phyloP scores from a whole-genome alignment of 352 stramenopile genomes.

The Phytophthora melonis region DNA sequence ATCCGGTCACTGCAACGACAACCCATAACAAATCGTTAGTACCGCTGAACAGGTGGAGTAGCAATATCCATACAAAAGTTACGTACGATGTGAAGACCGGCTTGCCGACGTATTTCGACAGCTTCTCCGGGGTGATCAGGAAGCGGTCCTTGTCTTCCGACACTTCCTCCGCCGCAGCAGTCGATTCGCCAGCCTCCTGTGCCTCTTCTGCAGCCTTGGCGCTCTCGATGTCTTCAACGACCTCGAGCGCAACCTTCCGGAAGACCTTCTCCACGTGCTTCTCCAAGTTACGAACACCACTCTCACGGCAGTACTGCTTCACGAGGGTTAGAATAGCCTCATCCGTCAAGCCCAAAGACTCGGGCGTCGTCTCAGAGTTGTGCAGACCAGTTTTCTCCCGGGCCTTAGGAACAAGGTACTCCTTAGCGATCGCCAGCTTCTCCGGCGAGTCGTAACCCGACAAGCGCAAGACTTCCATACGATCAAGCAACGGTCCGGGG shows the following conservation, averaged over 20 bases:
- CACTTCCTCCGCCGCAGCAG: slow-evolving; percentile 34
- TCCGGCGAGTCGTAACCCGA: slow-evolving; percentile 97
- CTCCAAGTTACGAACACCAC: slow-evolving; percentile 97
- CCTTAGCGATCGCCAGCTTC: slow-evolving; percentile 98
- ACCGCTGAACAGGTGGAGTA: not conserved
- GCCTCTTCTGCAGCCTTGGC: slow-evolving; percentile 27
- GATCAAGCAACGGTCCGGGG: slow-evolving; percentile 97
- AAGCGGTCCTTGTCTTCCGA: slow-evolving; percentile 74
- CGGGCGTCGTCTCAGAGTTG: slow-evolving; percentile 69
- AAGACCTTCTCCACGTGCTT: slow-evolving; percentile 99
- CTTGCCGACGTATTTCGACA: slow-evolving; percentile 99
- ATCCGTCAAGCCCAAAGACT: slow-evolving; percentile 92
- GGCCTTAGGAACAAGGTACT: slow-evolving; percentile 98
- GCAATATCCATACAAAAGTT: not conserved
- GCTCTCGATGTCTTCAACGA: slow-evolving; percentile 91
- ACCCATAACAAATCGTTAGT: slow-evolving; percentile 12
- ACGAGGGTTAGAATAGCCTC: slow-evolving; percentile 92
- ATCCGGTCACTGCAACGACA: slow-evolving; percentile 90
- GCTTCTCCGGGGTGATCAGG: slow-evolving; percentile 93
- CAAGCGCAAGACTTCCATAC: slow-evolving; percentile 99
- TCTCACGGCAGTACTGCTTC: slow-evolving; percentile 97
- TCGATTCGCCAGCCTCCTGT: slow-evolving; percentile 57
- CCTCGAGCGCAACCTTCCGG: slow-evolving; percentile 96
- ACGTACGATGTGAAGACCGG: slow-evolving; percentile 95
- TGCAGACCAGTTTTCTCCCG: slow-evolving; percentile 92